These are phyloP conservation scores for Rhodotorula sphaerocarpa DNA, from an alignment of 768 basidiomycete species.

Conservation along the genomic window DNA sequence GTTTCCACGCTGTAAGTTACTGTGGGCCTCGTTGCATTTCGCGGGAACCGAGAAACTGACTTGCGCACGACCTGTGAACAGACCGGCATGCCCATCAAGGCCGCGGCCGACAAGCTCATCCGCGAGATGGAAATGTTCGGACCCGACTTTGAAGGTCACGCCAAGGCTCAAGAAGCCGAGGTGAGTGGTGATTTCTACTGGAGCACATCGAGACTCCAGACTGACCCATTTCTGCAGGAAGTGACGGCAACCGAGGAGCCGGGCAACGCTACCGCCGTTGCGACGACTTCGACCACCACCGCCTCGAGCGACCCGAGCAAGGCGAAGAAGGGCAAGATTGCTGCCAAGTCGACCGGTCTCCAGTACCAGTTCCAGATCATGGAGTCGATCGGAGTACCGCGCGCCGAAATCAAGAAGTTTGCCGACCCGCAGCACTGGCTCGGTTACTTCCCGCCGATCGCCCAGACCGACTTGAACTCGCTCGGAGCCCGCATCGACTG, in stretches of 20 bases:
- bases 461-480: conserved; percentile 66
- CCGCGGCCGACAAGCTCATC: conserved; percentile 93
- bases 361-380: conserved; percentile 99
- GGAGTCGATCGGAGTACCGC: conserved; percentile 79
- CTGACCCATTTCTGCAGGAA: conserved; percentile 26
- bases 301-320: conserved; percentile 52
- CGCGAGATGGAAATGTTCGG: conserved; percentile 97
- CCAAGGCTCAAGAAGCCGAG: conserved; percentile 46
- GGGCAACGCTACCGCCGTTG: conserved; percentile 40
- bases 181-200: conserved; percentile 28
- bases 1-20: conserved; percentile 64
- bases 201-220: background rate
- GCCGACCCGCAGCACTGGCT: conserved; percentile 93
- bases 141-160: conserved; percentile 67
- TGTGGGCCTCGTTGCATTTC: too few relatives aligned
- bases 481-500: conserved; percentile 97
- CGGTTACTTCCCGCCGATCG: conserved; percentile 90
- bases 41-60: background rate
- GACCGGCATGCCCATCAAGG: conserved; percentile 99
- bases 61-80: background rate
- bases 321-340: conserved; percentile 89
- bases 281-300: conserved; percentile 36
- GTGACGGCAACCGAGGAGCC: conserved; percentile 44
- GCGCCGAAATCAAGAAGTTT: conserved; percentile 85
- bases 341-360: conserved; percentile 83